These are phyloP conservation scores for Hypoxylon intermedium DNA, from an alignment of 495 filamentous ascomycete species.

Conservation along the genomic window DNA sequence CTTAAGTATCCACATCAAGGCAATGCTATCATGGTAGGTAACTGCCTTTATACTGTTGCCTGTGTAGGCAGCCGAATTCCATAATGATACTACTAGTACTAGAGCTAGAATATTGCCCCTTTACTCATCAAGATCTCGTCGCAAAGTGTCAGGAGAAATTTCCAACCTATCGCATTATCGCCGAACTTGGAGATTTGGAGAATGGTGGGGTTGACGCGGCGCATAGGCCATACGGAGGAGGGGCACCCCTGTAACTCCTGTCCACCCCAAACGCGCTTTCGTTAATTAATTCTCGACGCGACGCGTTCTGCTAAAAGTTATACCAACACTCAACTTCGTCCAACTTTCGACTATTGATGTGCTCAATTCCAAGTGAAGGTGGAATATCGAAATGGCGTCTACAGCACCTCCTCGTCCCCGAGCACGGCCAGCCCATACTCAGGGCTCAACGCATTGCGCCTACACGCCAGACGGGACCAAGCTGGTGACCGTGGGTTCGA, in stretches of 20 bases:
- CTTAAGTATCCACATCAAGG: neutral
- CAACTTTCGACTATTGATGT: neutral
- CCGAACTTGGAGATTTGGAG: constrained; percentile 29
- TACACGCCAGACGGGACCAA: constrained; percentile 65
- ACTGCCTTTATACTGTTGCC: constrained; percentile 15
- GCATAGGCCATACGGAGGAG: constrained; percentile 13
- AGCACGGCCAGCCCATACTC: constrained; percentile 60
- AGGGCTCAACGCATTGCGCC: constrained; percentile 59
- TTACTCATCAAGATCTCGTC: neutral
- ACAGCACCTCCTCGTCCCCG: constrained; percentile 56
- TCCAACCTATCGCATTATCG: constrained; percentile 16
- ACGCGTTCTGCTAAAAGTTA: constrained; percentile 24
- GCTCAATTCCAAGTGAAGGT: constrained; percentile 2
- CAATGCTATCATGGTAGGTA: neutral
- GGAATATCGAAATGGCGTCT: constrained; percentile 51
- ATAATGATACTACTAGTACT: constrained; percentile 8
- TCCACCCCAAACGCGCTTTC: constrained; percentile 13
- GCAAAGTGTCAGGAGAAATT: neutral
- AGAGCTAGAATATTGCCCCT: neutral
- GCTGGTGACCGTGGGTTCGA: constrained; percentile 83
- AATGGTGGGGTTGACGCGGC: constrained; percentile 4
- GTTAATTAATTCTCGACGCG: constrained; percentile 29
- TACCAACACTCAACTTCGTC: neutral
- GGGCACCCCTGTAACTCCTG: constrained; percentile 30
- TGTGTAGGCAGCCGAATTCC: constrained; percentile 30